Evolutionary conservation across 192 early-diverging fungal genomes (phyloP), one percentile per base, ranked within the genome.

Genomic region (Chytriomyces sp.): DNA sequence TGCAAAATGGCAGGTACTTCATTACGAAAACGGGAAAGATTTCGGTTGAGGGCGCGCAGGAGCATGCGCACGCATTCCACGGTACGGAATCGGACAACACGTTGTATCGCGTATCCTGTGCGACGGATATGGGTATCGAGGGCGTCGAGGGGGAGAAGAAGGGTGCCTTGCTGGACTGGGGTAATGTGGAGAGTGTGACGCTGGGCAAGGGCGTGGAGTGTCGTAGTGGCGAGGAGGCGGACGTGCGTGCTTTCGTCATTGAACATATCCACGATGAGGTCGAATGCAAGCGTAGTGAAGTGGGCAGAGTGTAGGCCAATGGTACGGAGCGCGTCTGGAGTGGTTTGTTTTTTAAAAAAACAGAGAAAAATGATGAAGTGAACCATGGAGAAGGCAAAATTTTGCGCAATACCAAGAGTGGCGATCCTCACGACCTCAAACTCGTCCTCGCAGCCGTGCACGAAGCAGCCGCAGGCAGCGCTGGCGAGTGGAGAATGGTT

Each of bases 391-490:
- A 32, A 59, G 25, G 37, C 8, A 52, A 19, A 5, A 59, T 12
- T 14, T 12, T 12, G 25, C 19, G 49, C 22, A 17, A 65, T 86
- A 93, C 93, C 86, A 34, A 98, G 93, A 8, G 94, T 85, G 5
- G 94, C 91, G 59, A 88, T 86, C 52, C 95, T 82, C 37, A 99
- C 95, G 28, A 89, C 89, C 59, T 91, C 88, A 79, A 89, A 95
- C 81, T 98, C 94, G 80, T 99, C 97, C 72, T 99, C 97, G 36
- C 96, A 82, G 2, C 93, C 95, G 76, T 96, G 95, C 14, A 99
- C 89, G 86, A 99, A 99, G 0, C 93, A 93, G 5, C 97, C 97
- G 66, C 89, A 94, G 3, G 92, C 91, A 25, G 67, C 52, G n/a
- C n/a, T n/a, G n/a, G n/a, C n/a, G n/a, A n/a, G n/a, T n/a, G n/a